Evolutionary conservation across 352 stramenopile species (phyloP), one percentile per base, ranked within the genome.

Genomic region (Phytophthora pseudosyringae): DNA sequence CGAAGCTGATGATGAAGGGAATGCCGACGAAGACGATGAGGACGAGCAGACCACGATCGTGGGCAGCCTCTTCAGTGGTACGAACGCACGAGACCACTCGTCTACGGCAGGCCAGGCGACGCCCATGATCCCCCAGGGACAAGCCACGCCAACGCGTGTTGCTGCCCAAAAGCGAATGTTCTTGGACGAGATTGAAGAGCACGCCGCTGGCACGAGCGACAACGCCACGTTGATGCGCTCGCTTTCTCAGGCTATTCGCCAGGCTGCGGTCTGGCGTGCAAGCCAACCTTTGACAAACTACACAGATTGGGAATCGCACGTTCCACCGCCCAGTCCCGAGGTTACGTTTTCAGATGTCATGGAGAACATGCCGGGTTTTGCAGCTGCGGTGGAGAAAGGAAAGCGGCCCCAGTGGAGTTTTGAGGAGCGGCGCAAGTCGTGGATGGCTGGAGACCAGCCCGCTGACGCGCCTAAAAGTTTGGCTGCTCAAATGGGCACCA

Each of bases 1-100:
- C 12, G 63, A 75, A 39, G 71, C 77, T 49, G 72, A 72, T 33
- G 60, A 86, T 44, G 83, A 91, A 40, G 39, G 71, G 12, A 83
- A 81, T 48, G 75, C 36, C 25, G 80, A 90, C 25, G 83, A 90
- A 40, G 80, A 89, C 15, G 82, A 92, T 47, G 83, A 90, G 35
- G 83, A 93, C 44, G 87, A 93, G 41, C 76, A 92, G 40, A 94
- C 87, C 1, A 95, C 85, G 0, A 54, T 94, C 5, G 83, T 95
- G 8, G 87, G 87, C 1, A 94, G 85, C 68, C 46, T 95, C 10
- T 75, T 93, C 29, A 94, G 85, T 46, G 80, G 71, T 28, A 89
- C 86, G 16, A 88, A 82, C 32, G 58, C 76, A 12, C 78, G 81
- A 26, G 83, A 90, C 21, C 78, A 83, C 18, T 58, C 67, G 0